Evolutionary conservation across 2,329 filamentous ascomycete species (phyloP), one percentile per base, ranked within the genome.

Genomic region (Alternaria arbusti): DNA sequence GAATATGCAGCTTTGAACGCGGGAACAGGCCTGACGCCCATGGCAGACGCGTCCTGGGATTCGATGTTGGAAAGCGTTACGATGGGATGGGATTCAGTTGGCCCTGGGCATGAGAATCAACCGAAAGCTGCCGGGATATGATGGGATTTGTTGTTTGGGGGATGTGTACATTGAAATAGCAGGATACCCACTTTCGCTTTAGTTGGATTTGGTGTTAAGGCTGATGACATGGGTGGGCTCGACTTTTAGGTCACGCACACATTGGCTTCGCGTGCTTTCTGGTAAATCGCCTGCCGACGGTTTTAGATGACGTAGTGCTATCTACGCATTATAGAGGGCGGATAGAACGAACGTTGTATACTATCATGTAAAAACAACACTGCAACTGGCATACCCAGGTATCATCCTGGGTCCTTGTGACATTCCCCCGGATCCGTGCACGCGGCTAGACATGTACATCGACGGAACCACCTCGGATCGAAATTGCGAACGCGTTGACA

Each of bases 1-100:
- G 78, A 79, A 20, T 71, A 78, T 25, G 62, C 66, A 1, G 69
- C 63, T 0, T 62, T 74, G 60, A 65, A 69, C 13, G 63, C 67
- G 5, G 69, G 66, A 2, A 69, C 71, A 10, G 77, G 74, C 1
- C 70, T 80, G 61, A 75, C 77, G 23, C 74, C 74, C 4, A 75
- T 78, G 72, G 70, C 68, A 10, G 76, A 79, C 43, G 76, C 72
- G 12, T 69, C 66, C 4, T 80, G 77, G 77, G 76, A 79, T 49
- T 69, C 74, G 30, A 77, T 80, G 76, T 64, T 80, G 6, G 75
- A 80, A 58, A 78, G 66, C 32, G 77, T 79, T 13, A 74, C 74
- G 12, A 68, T 79, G 68, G 74, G 74, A 8, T 80, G 77, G 78
- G 74, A 77, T 49, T 57, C 60, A 2, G 12, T 67, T 7, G 69